phyloP scores from a whole-genome alignment of 225 moss, liverwort and hornwort species.

The Pleurozium schreberi region DNA sequence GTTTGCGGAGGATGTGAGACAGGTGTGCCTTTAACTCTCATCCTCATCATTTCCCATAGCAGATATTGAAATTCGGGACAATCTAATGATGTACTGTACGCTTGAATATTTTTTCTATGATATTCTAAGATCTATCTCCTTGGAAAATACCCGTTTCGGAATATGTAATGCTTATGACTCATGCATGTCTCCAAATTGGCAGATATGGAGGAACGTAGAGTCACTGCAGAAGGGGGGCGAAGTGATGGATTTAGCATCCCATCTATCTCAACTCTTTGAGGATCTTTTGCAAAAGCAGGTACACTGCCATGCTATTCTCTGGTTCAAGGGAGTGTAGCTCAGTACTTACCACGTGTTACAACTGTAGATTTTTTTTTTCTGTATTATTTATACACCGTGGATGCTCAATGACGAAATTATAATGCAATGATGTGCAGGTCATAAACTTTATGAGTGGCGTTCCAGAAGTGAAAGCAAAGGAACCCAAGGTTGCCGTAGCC shows the following conservation, averaged over 20 bases:
- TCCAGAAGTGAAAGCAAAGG: conserved; percentile 13
- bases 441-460: conserved; percentile 38
- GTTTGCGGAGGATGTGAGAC: conserved; percentile 92
- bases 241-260: conserved; percentile 45
- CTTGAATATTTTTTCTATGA: not conserved
- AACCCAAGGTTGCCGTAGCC: conserved; percentile 14
- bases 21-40: conserved; percentile 36
- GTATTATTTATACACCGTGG: not conserved
- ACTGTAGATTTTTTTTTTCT: not conserved
- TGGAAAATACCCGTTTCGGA: not conserved
- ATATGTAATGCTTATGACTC: not conserved
- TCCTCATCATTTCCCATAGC: not conserved
- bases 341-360: not conserved
- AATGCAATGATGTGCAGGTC: conserved; percentile 30
- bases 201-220: conserved; percentile 97
- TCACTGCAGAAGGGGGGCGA: conserved; percentile 62
- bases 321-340: not conserved
- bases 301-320: not conserved
- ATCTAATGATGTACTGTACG: not conserved
- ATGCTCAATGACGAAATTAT: not conserved
- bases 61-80: not conserved
- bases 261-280: conserved; percentile 70
- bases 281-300: conserved; percentile 85
- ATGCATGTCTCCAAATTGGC: conserved; percentile 14
- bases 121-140: not conserved